phyloP scores from a whole-genome alignment of 129 eudicot genomes.

The Lonicera japonica region DNA sequence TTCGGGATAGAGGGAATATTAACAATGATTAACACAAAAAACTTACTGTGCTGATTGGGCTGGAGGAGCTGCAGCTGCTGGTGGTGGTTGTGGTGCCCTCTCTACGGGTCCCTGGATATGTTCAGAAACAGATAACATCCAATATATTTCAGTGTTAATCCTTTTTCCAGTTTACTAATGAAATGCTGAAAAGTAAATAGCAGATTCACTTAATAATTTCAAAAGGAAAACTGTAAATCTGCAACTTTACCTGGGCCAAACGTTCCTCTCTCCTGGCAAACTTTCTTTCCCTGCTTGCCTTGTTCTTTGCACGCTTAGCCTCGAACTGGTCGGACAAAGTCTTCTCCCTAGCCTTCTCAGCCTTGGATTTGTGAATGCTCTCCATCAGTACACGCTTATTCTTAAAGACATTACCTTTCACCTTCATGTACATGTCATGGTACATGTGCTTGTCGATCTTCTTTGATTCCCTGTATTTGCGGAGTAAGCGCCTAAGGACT shows the following conservation, averaged over 20 bases:
- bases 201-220: too few relatives aligned
- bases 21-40: neutral
- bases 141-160: too few relatives aligned
- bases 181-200: too few relatives aligned
- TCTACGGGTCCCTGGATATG: constrained; percentile 37
- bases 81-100: constrained; percentile 21
- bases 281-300: constrained; percentile 97
- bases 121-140: neutral
- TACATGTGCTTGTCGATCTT: constrained; percentile 98
- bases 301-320: constrained; percentile 95
- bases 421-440: constrained; percentile 98
- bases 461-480: constrained; percentile 86
- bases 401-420: constrained; percentile 92
- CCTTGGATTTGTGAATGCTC: constrained; percentile 94
- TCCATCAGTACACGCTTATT: constrained; percentile 95
- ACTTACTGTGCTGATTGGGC: constrained; percentile 32
- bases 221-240: too few relatives aligned
- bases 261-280: constrained; percentile 87
- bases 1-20: too few relatives aligned
- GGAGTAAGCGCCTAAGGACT: constrained; percentile 73
- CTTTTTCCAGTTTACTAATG: too few relatives aligned
- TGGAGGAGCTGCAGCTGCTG: constrained; percentile 31
- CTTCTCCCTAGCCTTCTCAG: constrained; percentile 98
- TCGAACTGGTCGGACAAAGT: constrained; percentile 83
- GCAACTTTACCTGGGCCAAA: constrained; percentile 57